phyloP scores from a whole-genome alignment of 1,284 basidiomycete genomes.

The Puccinia hordei region DNA sequence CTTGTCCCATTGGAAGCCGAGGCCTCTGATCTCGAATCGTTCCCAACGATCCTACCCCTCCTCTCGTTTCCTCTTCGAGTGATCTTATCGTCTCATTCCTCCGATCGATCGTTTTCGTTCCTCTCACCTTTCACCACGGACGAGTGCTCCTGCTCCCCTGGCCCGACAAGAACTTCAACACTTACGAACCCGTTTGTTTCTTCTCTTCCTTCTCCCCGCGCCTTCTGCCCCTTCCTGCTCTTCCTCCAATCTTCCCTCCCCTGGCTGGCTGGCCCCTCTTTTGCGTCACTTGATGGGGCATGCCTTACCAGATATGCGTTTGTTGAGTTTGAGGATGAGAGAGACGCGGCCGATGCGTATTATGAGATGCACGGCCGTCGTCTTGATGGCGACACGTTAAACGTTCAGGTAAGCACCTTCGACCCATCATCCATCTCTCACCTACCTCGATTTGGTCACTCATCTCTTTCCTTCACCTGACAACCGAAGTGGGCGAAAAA shows the following conservation, averaged over 20 bases:
- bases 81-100: neutral
- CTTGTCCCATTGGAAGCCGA: slow-evolving; percentile 1
- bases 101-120: slow-evolving; percentile 26
- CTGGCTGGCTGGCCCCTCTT: neutral
- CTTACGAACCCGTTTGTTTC: slow-evolving; percentile 50
- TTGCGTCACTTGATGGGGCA: neutral
- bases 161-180: slow-evolving; percentile 36
- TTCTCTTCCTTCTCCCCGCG: slow-evolving; percentile 7
- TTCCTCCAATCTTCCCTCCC: neutral
- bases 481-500: slow-evolving; percentile 49
- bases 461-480: neutral
- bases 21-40: slow-evolving; percentile 34
- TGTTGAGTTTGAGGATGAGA: slow-evolving; percentile 51
- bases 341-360: slow-evolving; percentile 48
- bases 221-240: too few species aligned
- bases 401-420: slow-evolving; percentile 42
- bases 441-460: neutral
- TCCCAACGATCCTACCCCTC: slow-evolving; percentile 6
- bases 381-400: slow-evolving; percentile 49
- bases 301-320: slow-evolving; percentile 41
- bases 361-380: slow-evolving; percentile 51
- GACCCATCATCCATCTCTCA: neutral
- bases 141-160: slow-evolving; percentile 35
- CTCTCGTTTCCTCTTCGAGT: slow-evolving; percentile 12
- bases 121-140: slow-evolving; percentile 11